Conservation (phyloP, 2,329 filamentous ascomycete species). For the Macrophomina pseudophaseolina region DNA sequence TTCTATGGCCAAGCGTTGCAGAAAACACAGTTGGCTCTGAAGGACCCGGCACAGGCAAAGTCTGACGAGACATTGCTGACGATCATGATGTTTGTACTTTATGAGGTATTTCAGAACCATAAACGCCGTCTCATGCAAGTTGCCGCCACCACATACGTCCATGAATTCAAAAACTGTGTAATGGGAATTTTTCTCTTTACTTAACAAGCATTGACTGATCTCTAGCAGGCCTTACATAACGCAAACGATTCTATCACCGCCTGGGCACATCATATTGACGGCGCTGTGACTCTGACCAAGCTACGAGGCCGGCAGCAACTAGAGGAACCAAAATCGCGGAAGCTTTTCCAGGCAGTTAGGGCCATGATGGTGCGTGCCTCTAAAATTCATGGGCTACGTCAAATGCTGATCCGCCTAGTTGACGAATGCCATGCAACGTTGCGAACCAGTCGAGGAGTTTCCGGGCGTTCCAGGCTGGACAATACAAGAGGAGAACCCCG, state of each 20-base stretch:
- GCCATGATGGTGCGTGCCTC: conserved; percentile 45
- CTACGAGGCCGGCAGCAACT: conserved; percentile 46
- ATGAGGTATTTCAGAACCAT: conserved; percentile 41
- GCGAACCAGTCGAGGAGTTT: conserved; percentile 46
- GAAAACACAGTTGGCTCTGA: conserved; percentile 43
- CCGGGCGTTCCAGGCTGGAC: conserved; percentile 43
- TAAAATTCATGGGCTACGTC: background rate
- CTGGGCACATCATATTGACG: conserved; percentile 49
- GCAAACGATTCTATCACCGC: conserved; percentile 43
- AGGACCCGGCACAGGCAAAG: conserved; percentile 41
- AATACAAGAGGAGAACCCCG: conserved; percentile 44
- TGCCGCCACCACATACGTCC: background rate
- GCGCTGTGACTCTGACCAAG: conserved; percentile 47
- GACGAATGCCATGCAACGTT: conserved; percentile 46
- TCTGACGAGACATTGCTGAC: conserved; percentile 47
- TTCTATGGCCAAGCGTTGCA: conserved; percentile 46
- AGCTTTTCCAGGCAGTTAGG: conserved; percentile 47
- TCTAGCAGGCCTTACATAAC: conserved; percentile 43
- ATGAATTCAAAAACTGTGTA: conserved; percentile 22
- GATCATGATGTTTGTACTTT: conserved; percentile 48
- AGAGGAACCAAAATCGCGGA: conserved; percentile 43
- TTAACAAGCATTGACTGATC: background rate
- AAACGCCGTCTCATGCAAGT: conserved; percentile 8
- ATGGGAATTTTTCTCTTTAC: background rate
- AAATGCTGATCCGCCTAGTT: conserved; percentile 36